phyloP scores from a whole-genome alignment of 164 flowering plant species.

The Aristolochia californica region DNA sequence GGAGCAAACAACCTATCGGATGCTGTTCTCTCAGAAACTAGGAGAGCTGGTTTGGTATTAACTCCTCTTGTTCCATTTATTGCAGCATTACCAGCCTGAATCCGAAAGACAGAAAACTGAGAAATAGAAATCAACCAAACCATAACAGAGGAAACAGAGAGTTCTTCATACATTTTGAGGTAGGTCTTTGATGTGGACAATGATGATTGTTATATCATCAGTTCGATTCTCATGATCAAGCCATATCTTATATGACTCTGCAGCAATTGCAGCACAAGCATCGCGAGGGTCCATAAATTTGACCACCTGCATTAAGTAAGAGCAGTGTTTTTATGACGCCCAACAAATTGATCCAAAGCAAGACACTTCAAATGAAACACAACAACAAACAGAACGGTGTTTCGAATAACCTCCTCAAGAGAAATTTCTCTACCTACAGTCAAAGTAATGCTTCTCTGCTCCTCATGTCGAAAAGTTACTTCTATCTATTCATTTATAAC shows the following conservation, averaged over 20 bases:
- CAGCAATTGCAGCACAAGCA: slow-evolving; percentile 80
- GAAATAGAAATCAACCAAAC: background rate
- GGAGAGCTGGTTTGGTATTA: slow-evolving; percentile 9
- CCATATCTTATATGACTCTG: slow-evolving; percentile 90
- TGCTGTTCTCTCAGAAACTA: slow-evolving; percentile 8
- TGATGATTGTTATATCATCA: slow-evolving; percentile 92
- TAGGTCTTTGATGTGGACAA: slow-evolving; percentile 70
- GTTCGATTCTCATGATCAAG: slow-evolving; percentile 90
- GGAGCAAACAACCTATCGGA: slow-evolving; percentile 8
- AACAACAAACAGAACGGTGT: too few relatives aligned
- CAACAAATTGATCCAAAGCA: too few relatives aligned
- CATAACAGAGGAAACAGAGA: background rate
- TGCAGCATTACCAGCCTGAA: slow-evolving; percentile 18
- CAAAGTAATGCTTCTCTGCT: too few relatives aligned
- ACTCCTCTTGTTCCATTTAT: slow-evolving; percentile 13
- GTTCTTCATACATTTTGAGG: slow-evolving; percentile 33
- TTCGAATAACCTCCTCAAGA: too few relatives aligned
- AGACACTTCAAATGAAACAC: too few relatives aligned
- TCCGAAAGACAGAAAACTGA: slow-evolving; percentile 4
- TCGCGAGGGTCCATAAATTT: slow-evolving; percentile 74
- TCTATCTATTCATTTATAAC: too few relatives aligned
- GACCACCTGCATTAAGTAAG: slow-evolving; percentile 37
- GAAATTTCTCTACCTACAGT: too few relatives aligned
- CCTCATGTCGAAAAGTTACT: too few relatives aligned
- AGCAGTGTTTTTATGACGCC: too few relatives aligned